phyloP scores from a whole-genome alignment of 2,329 filamentous ascomycete species.

The Fusarium chlamydosporum region DNA sequence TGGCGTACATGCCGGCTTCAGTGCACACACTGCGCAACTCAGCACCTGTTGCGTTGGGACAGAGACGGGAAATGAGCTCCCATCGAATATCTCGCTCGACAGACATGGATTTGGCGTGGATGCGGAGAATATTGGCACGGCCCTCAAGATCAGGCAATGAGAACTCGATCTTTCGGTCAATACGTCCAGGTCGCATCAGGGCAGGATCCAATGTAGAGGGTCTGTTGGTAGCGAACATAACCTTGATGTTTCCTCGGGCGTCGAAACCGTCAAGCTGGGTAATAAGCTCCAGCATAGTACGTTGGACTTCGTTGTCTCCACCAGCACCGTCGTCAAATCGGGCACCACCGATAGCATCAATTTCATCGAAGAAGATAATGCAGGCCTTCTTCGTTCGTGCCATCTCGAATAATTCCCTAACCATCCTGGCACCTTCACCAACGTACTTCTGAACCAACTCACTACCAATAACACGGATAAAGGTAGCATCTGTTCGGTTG shows the following conservation, averaged over 20 bases:
- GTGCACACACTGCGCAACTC: constrained; percentile 97
- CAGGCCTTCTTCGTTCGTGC: constrained; percentile 99
- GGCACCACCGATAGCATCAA: constrained; percentile 94
- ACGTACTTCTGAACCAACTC: constrained; percentile 99
- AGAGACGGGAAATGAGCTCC: constrained; percentile 97
- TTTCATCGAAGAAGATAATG: constrained; percentile 98
- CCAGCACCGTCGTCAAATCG: constrained; percentile 97
- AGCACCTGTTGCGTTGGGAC: constrained; percentile 96
- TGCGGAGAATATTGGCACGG: constrained; percentile 95
- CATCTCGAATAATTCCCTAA: constrained; percentile 99
- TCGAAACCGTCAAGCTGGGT: constrained; percentile 98
- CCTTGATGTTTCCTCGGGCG: constrained; percentile 97
- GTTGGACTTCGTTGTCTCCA: constrained; percentile 96
- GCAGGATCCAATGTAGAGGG: constrained; percentile 97
- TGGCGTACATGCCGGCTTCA: constrained; percentile 98
- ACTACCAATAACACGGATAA: constrained; percentile 98
- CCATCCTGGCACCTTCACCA: constrained; percentile 97
- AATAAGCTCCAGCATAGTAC: constrained; percentile 98
- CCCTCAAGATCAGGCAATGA: constrained; percentile 97
- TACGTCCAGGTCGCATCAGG: constrained; percentile 95
- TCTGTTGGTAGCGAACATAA: constrained; percentile 99
- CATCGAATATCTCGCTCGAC: constrained; percentile 98
- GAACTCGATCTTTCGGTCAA: constrained; percentile 99
- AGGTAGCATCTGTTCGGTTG: constrained; percentile 97
- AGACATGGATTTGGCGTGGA: constrained; percentile 99